Percentiles rank a stretch among this genome's conserved stretches.
These are phyloP conservation scores for Leccinum variabile DNA, from an alignment of 1,284 basidiomycete genomes.

Conservation along the genomic window DNA sequence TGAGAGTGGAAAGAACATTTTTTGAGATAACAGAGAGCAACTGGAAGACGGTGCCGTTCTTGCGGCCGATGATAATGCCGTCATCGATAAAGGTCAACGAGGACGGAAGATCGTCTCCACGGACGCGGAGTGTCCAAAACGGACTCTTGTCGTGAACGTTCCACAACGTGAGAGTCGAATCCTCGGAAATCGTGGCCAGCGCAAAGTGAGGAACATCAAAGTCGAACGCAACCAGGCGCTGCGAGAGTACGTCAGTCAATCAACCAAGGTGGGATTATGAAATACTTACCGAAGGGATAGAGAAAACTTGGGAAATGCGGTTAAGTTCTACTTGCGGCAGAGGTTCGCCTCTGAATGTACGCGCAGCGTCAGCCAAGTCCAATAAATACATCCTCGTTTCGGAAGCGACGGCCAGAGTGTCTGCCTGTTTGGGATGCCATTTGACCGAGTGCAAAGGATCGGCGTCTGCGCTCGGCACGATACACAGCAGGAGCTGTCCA, in stretches of 20 bases:
- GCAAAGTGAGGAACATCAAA: constrained; percentile 71
- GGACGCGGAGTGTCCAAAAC: constrained; percentile 70
- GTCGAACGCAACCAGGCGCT: constrained; percentile 79
- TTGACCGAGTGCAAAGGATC: constrained; percentile 75
- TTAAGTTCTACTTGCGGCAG: constrained; percentile 64
- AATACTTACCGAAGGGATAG: constrained; percentile 61
- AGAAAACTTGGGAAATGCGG: constrained; percentile 64
- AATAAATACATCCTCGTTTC: constrained; percentile 70
- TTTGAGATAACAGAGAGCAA: constrained; percentile 69
- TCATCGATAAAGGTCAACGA: constrained; percentile 79
- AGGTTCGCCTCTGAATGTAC: constrained; percentile 59
- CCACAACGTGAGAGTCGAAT: constrained; percentile 77
- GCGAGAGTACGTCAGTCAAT: constrained; percentile 12
- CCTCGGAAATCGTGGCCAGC: constrained; percentile 74
- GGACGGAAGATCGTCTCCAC: constrained; percentile 74
- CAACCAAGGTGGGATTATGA: background rate
- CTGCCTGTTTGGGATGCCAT: constrained; percentile 76
- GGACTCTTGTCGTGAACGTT: constrained; percentile 71
- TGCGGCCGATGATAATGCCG: constrained; percentile 75
- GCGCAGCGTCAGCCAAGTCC: constrained; percentile 61
- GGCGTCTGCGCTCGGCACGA: constrained; percentile 55
- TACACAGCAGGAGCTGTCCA: constrained; percentile 67
- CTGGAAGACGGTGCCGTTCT: constrained; percentile 78
- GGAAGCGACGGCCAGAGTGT: constrained; percentile 76
- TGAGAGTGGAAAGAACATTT: constrained; percentile 72